Evolutionary conservation across 2,329 filamentous ascomycete species (phyloP).

Genomic region (Trichoderma sp.): DNA sequence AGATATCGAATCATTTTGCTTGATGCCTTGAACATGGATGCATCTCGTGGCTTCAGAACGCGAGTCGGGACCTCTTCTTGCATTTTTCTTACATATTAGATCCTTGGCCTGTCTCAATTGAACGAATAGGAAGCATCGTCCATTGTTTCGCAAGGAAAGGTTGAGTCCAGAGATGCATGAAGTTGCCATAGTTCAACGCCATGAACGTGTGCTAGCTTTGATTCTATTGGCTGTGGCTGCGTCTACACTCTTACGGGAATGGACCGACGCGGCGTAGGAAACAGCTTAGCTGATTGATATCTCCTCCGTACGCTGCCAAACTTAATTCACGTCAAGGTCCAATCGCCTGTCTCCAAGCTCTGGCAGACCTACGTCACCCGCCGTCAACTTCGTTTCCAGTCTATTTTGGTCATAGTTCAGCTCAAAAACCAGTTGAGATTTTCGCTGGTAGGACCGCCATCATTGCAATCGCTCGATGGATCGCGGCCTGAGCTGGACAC

Average conservation of each 20-base stretch:
- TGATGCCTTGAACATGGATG: background rate
- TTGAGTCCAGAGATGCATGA: background rate
- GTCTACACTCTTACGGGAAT: background rate
- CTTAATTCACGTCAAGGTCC: background rate
- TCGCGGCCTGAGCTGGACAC: background rate
- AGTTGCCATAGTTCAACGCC: background rate
- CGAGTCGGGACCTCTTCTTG: background rate
- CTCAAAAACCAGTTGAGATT: background rate
- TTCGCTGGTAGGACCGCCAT: background rate
- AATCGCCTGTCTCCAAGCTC: background rate
- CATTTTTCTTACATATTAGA: background rate
- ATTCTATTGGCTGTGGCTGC: background rate
- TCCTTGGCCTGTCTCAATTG: background rate
- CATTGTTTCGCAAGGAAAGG: background rate
- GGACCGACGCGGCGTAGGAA: background rate
- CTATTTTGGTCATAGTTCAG: background rate
- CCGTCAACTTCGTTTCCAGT: background rate
- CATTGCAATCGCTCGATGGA: background rate
- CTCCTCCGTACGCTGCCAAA: background rate
- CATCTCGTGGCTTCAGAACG: background rate
- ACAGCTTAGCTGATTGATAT: background rate
- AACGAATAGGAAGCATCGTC: background rate
- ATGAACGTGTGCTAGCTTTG: background rate
- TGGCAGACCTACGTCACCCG: background rate
- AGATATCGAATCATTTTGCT: background rate